These are phyloP conservation scores for Chaetoceros tenuissimus DNA, from an alignment of 108 stramenopile species.

Conservation along the genomic window DNA sequence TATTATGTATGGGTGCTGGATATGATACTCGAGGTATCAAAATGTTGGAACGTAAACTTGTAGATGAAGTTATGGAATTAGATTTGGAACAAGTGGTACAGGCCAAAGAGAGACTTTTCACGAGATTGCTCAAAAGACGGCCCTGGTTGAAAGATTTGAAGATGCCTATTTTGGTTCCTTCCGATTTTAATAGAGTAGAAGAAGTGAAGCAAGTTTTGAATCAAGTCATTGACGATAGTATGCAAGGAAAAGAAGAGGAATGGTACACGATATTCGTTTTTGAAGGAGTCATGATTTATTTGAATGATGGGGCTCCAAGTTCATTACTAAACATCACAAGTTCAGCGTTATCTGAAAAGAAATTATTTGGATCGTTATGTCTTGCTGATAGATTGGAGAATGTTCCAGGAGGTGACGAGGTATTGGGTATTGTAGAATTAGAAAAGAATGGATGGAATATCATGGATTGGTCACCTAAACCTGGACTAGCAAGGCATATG, in stretches of 20 bases:
- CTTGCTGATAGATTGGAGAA: conserved; percentile 69
- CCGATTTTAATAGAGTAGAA: conserved; percentile 52
- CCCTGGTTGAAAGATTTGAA: conserved; percentile 24
- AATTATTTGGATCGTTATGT: conserved; percentile 13
- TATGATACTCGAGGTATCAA: conserved; percentile 61
- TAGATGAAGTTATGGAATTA: conserved; percentile 36
- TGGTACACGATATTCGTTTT: conserved; percentile 53
- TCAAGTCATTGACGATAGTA: conserved; percentile 7
- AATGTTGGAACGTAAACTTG: conserved; percentile 22
- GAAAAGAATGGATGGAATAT: conserved; percentile 49
- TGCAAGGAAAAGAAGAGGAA: conserved; percentile 4
- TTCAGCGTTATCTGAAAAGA: conserved; percentile 21
- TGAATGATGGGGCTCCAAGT: conserved; percentile 51
- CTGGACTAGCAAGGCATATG: conserved; percentile 68
- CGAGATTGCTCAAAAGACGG: conserved; percentile 36
- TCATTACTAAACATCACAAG: conserved; percentile 28
- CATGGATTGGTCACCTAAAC: conserved; percentile 44
- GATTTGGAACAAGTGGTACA: conserved; percentile 55
- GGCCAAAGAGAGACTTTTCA: conserved; percentile 42
- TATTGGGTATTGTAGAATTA: conserved; percentile 24
- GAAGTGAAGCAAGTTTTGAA: conserved; percentile 26
- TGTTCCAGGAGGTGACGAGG: conserved; percentile 45
- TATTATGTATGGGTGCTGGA: conserved; percentile 64
- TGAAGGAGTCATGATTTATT: conserved; percentile 77
- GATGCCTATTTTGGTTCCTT: conserved; percentile 27